Evolutionary conservation across 2,329 filamentous ascomycete species (phyloP).

Genomic region (Penicillium sp.): DNA sequence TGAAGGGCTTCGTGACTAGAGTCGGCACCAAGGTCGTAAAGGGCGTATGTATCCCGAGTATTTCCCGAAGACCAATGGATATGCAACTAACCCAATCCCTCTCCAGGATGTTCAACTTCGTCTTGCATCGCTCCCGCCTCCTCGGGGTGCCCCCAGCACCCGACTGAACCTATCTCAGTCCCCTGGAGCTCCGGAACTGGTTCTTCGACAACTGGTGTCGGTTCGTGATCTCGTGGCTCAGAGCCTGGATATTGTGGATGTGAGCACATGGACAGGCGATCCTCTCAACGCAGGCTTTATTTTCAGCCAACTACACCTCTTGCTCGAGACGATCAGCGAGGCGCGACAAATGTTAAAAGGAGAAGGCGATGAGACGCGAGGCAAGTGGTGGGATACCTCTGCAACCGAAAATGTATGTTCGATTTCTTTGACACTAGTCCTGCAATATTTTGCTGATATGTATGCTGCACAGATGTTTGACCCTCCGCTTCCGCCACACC

Average conservation of each 20-base stretch:
- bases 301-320: slow-evolving; percentile 57
- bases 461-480: slow-evolving; percentile 52
- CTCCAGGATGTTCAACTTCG: slow-evolving; percentile 71
- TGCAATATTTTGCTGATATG: slow-evolving; percentile 5
- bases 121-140: slow-evolving; percentile 55
- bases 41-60: slow-evolving; percentile 61
- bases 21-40: slow-evolving; percentile 90
- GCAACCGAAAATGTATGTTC: slow-evolving; percentile 58
- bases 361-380: slow-evolving; percentile 49
- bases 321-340: slow-evolving; percentile 62
- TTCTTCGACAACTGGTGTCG: slow-evolving; percentile 68
- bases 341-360: slow-evolving; percentile 61
- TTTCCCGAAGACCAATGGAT: neutral
- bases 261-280: slow-evolving; percentile 72
- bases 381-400: slow-evolving; percentile 57
- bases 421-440: slow-evolving; percentile 5
- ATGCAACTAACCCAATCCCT: neutral
- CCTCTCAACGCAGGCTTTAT: slow-evolving; percentile 59
- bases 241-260: slow-evolving; percentile 77
- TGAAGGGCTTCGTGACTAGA: slow-evolving; percentile 90
- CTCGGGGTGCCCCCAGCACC: slow-evolving; percentile 52
- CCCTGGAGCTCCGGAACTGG: slow-evolving; percentile 57
- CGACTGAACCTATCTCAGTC: slow-evolving; percentile 54
- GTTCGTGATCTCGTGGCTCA: slow-evolving; percentile 78
- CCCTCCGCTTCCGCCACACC: slow-evolving; percentile 61